Evolutionary conservation across 768 basidiomycete species (phyloP), one percentile per base, ranked within the genome.

Genomic region (Podaxis pistillaris): DNA sequence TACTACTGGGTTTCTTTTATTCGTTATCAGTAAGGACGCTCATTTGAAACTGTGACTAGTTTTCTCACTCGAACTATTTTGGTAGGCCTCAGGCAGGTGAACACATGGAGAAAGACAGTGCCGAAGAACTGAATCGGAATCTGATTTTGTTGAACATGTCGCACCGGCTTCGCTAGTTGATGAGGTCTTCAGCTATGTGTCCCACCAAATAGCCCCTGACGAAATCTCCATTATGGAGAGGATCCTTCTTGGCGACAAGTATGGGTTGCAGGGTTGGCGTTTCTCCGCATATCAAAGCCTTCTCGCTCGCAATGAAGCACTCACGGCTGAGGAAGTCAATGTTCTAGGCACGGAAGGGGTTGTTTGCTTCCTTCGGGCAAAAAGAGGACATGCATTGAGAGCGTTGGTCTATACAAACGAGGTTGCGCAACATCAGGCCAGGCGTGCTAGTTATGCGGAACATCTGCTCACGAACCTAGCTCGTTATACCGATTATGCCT

Each of bases 251-350:
- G 79, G 79, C 2, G 67, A 69, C 33, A 74, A 76, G 65, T 74
- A 75, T 62, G 70, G 75, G 52, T 70, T 82, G 26, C 67, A 68
- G 13, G 64, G 70, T 46, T 83, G 80, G 81, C 71, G 77, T n/a
- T 56, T 66, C 12, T 71, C 75, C 1, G 76, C 79, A n/a, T 79
- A 79, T 64, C 68, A 68, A 36, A 71, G 71, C 24, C 64, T 82
- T 12, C 78, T 78, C 65, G 60, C 66, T 58, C 71, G 80, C 15
- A 49, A 57, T 0, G 66, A 74, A n/a, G 72, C 77, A 19, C 70
- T 81, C 33, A 68, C 67, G 30, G 68, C 70, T 22, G 52, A 63
- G 4, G 69, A 70, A 40, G 67, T 63, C 63, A 71, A 58, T 76
- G 76, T 66, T 71, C 69, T 66, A 66, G 76, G 67, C 13, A 7